Base-by-base conservation (phyloP, 2,329 filamentous ascomycete genomes). In the Lasiodiplodia hormozganensis region DNA sequence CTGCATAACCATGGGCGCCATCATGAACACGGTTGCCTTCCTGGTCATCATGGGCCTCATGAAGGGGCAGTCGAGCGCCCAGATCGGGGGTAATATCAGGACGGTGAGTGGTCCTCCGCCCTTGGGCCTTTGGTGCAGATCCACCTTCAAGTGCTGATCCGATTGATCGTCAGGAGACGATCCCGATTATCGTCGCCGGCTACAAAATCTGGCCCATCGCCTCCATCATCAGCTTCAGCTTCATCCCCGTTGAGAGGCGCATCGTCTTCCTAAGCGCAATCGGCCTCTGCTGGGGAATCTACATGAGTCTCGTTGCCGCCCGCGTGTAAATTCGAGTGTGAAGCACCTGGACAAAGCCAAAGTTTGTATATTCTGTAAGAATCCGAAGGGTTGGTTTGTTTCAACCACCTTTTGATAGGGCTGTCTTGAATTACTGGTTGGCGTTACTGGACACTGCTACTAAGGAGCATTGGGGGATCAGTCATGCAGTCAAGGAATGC, bases 141-240 rank as follows among this genome's bases (percentile, higher is more conserved):
- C 34, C n/a, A 23, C 52, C 12, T 38, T 47, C 21, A 21, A 40
- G 78, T 72, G 69, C 70, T 84, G 52, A 72, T 73, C 31, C 88
- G 2, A 49, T 58, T 31, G 60, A 31, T 53, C n/a, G 18, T 31
- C 52, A 78, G 75, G 76, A 79, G 60, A 74, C 76, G 23, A 72
- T 76, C 53, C 71, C 72, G 25, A 76, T 79, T 51, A 79, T 79
- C 67, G 78, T 73, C 69, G 92, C 93, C 0, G 90, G 92, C 1
- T 88, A 91, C 82, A 89, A 87, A 76, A 83, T 94, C 70, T 93
- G 92, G 87, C 92, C 92, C 1, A 76, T 88, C 16, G 89, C 94
- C 34, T 91, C 90, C 72, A 79, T 92, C 51, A 76, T 92, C 72
- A 91, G 91, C 82, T 94, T 91, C 73, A 87, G 88, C 0, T 82